These are phyloP conservation scores for Musa schizocarpa DNA, from an alignment of 176 grass and related monocot genomes.

Conservation along the genomic window DNA sequence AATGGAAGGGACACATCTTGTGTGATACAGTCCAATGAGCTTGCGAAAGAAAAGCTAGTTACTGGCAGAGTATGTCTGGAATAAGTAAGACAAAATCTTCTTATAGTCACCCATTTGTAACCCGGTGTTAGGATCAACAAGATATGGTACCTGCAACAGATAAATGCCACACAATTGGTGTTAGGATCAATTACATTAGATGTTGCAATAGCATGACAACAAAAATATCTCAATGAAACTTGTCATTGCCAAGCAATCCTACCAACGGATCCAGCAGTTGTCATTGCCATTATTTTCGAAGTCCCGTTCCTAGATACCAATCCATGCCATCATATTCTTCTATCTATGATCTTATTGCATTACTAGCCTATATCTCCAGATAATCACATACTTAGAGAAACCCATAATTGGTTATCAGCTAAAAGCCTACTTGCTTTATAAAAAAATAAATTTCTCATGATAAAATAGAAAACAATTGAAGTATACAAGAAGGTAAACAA, in stretches of 20 bases:
- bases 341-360: too few relatives aligned
- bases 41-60: background rate
- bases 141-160: constrained; percentile 63
- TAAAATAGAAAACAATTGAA: too few relatives aligned
- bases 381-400: too few relatives aligned
- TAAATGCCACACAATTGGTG: background rate
- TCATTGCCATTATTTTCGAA: too few relatives aligned
- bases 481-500: too few relatives aligned
- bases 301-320: too few relatives aligned
- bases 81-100: constrained; percentile 64
- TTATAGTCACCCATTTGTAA: constrained; percentile 62
- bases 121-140: constrained; percentile 62
- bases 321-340: too few relatives aligned
- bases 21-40: background rate
- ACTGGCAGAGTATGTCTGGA: constrained; percentile 41
- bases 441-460: too few relatives aligned
- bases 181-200: background rate
- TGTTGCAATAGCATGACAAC: background rate
- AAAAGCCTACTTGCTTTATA: too few relatives aligned
- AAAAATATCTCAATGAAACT: background rate
- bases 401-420: too few relatives aligned
- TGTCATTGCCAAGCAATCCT: background rate
- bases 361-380: too few relatives aligned
- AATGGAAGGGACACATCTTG: background rate
- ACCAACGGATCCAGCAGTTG: too few relatives aligned